Base-by-base conservation (phyloP, 805 yeast genomes). In the Saturnispora hagleri region DNA sequence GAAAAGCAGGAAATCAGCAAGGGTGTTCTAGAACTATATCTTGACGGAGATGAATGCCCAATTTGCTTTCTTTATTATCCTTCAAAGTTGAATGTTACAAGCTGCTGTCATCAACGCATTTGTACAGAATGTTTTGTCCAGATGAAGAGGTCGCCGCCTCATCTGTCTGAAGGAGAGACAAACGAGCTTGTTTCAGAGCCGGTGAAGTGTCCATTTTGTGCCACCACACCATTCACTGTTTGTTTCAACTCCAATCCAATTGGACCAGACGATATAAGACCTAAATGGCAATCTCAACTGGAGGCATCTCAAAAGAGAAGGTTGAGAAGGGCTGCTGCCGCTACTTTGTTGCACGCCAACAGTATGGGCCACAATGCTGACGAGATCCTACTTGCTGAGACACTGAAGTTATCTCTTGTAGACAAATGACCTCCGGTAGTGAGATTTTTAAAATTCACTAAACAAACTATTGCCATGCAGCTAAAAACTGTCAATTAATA, bases 61-160 rank as follows among this genome's bases (percentile, higher is more conserved):
- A 91, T 91, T 57, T 91, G 99, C 64, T 91, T 91, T 64, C 73
- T 93, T 9, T 87, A 77, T 63, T 89, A 84, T 67, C 97, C 98
- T 1, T 74, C 77, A 27, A 78, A 80, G 59, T 67, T 90, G 55
- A 93, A 93, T 69, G 66, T 76, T 50, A 84, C 96, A 8, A 74
- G 95, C 44, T 91, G 99, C 67, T 91, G 99, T 66, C 77, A 79
- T 47, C 98, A 91, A 65, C 90, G 95, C 1, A 89, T 91, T 20
- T 93, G 99, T 69, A 78, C 96, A 2, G 98, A 91, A 68, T 91
- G 99, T 64, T 93, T 91, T 76, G 97, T 91, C 10, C 97, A 91
- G 67, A 89, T 91, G 64, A 89, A 87, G 66, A 76, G 99, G 49
- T 70, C 82, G 34, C 95, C 88, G 10, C 98, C 99, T 0, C 98